Evolutionary conservation across 441 rosid genomes (phyloP), one percentile per base, ranked within the genome.

Genomic region (Dalechampia spathulata): DNA sequence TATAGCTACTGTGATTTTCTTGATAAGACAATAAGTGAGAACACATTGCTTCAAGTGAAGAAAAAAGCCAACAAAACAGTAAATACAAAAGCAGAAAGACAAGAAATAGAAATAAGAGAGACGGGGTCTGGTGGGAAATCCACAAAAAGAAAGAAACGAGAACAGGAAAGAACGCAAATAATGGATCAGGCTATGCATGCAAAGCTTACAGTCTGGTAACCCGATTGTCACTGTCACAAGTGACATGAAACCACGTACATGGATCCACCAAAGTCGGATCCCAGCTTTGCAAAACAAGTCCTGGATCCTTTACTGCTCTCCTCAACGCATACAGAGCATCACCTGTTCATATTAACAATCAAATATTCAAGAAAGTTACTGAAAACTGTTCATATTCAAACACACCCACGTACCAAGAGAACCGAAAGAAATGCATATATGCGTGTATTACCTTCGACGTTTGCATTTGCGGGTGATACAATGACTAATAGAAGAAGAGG

Each of bases 211-310:
- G 63, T 20, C 91, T 69, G 62, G 86, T 82, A 51, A 87, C 92
- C 46, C 76, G 81, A 55, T 63, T 77, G 32, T 80, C 73, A 39
- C 58, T 22, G 39, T 87, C 79, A 61, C 92, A 84, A 9, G 86
- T 77, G 37, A 87, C 86, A 44, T 87, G 90, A 58, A 87, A 84
- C 95, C 95, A 84, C 59, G 92, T 82, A 64, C 92, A 87, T 22
- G 95, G 90, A 74, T 84, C 83, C 37, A 80, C 91, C 61, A 84
- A 66, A 38, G 87, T 84, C 16, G 87, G 86, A 73, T 87, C 95
- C 92, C 95, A 87, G 73, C 90, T 84, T 62, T 75, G 58, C 9
- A 87, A 76, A 59, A 80, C 87, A 32, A 64, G 70, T 36, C 72
- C 78, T 15, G 91, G 89, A 70, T 84, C 95, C 48, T 76, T 72